phyloP scores from a whole-genome alignment of 305 asterid genomes.

The Solanum aculeatissimum region DNA sequence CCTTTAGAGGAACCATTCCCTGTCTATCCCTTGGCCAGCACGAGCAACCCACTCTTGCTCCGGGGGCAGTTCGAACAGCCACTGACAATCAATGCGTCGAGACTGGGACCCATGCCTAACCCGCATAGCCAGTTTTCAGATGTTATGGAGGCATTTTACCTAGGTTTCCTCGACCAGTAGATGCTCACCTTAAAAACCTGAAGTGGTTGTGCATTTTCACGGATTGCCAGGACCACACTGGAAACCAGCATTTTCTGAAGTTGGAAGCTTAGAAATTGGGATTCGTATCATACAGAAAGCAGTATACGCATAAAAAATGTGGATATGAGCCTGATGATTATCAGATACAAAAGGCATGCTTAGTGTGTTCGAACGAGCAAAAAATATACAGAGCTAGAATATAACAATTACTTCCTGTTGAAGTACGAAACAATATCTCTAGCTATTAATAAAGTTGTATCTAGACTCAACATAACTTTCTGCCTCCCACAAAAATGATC shows the following conservation, averaged over 20 bases:
- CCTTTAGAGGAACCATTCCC: background rate
- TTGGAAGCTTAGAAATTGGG: background rate
- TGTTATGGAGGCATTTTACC: conserved; percentile 22
- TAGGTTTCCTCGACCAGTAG: conserved; percentile 33
- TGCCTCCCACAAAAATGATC: conserved; percentile 87
- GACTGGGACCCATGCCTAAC: background rate
- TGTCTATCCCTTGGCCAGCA: background rate
- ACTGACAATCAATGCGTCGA: background rate
- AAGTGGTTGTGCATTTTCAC: background rate
- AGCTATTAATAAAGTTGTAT: conserved; percentile 59
- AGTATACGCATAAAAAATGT: background rate
- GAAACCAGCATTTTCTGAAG: background rate
- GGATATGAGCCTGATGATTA: background rate
- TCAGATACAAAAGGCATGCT: background rate
- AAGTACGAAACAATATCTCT: background rate
- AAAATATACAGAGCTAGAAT: background rate
- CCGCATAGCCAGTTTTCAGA: background rate
- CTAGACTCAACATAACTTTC: conserved; percentile 68
- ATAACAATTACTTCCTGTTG: background rate
- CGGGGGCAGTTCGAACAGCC: background rate
- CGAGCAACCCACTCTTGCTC: background rate
- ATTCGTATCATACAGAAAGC: background rate
- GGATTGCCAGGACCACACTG: background rate
- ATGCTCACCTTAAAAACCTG: conserved; percentile 31
- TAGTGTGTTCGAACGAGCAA: background rate